These are phyloP conservation scores for Globisporangium uncinulatum DNA, from an alignment of 352 stramenopile genomes.

Conservation along the genomic window DNA sequence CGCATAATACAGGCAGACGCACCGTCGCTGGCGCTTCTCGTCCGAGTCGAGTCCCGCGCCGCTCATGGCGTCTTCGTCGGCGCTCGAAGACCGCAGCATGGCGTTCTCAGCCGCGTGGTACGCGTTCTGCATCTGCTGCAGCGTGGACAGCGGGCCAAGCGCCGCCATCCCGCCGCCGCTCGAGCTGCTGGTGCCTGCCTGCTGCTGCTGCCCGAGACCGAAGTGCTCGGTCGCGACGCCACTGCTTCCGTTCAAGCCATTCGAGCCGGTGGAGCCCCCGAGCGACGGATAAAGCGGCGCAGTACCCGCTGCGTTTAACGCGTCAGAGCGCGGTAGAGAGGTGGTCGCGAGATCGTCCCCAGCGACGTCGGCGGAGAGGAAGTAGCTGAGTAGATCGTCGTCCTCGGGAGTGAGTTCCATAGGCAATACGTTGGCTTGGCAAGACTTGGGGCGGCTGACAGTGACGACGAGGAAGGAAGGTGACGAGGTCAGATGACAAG, in stretches of 20 bases:
- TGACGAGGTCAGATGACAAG: not conserved
- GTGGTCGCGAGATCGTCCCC: slow-evolving; percentile 38
- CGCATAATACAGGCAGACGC: not conserved
- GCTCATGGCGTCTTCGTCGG: slow-evolving; percentile 45
- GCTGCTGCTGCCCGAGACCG: slow-evolving; percentile 19
- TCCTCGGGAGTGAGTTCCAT: slow-evolving; percentile 85
- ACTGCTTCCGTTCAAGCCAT: not conserved
- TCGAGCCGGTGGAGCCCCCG: not conserved
- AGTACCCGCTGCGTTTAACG: slow-evolving; percentile 8
- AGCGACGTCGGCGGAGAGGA: slow-evolving; percentile 70
- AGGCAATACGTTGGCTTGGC: slow-evolving; percentile 6
- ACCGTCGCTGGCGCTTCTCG: slow-evolving; percentile 73
- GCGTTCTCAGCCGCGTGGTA: slow-evolving; percentile 51
- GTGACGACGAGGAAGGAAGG: not conserved
- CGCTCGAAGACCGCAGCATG: slow-evolving; percentile 41
- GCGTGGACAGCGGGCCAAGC: slow-evolving; percentile 19
- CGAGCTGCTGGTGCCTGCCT: slow-evolving; percentile 3
- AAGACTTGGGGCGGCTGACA: not conserved
- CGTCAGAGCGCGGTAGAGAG: slow-evolving; percentile 17
- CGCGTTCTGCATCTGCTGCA: slow-evolving; percentile 42
- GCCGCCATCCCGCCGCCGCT: slow-evolving; percentile 8
- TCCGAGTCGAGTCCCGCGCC: slow-evolving; percentile 48
- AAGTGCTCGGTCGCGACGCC: slow-evolving; percentile 24
- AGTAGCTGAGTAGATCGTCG: slow-evolving; percentile 86
- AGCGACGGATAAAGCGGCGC: slow-evolving; percentile 7